Evolutionary conservation across 176 grass and related monocot genomes (phyloP), one percentile per base, ranked within the genome.

Genomic region (Alopecurus myosuroides): DNA sequence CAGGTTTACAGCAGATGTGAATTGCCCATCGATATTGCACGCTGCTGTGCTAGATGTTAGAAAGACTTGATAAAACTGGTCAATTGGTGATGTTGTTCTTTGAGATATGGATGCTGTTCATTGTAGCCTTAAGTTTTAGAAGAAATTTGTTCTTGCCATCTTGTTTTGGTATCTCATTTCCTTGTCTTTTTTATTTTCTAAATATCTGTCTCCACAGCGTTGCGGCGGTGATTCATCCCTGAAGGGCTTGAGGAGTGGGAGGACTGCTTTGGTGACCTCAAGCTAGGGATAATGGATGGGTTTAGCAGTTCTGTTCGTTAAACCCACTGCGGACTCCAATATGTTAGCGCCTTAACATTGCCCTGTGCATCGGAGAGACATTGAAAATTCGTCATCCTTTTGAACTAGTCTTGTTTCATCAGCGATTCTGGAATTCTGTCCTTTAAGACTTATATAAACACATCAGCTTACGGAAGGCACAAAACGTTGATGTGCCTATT

Each of bases 1-100:
- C n/a, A 65, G 35, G 48, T 80, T 77, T 61, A 70, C 40, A n/a
- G 62, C 74, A 85, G 70, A 85, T 51, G 77, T 70, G 71, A 77
- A 77, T 70, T 77, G 40, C 35, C 66, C 61, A 25, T 81, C 67
- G 70, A 68, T 62, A 60, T 49, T 58, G 40, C 28, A 49, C 37
- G 11, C 41, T 70, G 82, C 67, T 81, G 71, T 81, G 49, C 60
- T 85, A 77, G 40, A 77, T 81, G 69, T 45, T 56, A 30, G 48
- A 60, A 46, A 64, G 11, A 81, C 88, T 77, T 25, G 77, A 85
- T 81, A 77, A 77, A 39, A 49, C 60, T 76, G 50, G 35, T 76
- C 82, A 45, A 19, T 83, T 72, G 15, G 25, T 41, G 13, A 5
- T 70, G 77, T 19, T 36, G 67, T 74, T 85, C 25, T 17, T 58